These are phyloP conservation scores for Kluyveromyces starmeri DNA, from an alignment of 805 yeast species.

Conservation along the genomic window DNA sequence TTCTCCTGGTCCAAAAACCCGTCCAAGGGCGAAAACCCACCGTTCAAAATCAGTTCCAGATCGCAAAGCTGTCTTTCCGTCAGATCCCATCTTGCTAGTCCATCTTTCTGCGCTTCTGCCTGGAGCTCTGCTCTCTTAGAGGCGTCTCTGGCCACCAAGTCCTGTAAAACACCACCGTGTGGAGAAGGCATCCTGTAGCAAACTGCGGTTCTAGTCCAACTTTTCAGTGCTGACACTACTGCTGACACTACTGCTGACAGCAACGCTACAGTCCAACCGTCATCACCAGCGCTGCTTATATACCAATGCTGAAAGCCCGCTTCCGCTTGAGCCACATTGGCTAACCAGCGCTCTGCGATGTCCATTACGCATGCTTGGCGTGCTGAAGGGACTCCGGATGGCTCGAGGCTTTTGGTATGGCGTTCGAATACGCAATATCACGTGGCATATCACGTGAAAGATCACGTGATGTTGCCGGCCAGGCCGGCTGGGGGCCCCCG, in stretches of 20 bases:
- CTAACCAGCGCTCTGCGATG: not conserved
- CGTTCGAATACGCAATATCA: not conserved
- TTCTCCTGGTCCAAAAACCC: slow-evolving; percentile 60
- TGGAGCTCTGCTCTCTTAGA: slow-evolving; percentile 46
- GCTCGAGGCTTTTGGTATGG: too few species aligned
- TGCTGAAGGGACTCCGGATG: not conserved
- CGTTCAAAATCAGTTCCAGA: slow-evolving; percentile 80
- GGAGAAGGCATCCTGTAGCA: slow-evolving; percentile 53
- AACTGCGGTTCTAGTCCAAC: not conserved
- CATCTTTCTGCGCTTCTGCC: slow-evolving; percentile 43
- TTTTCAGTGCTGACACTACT: not conserved
- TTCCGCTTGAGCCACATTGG: not conserved
- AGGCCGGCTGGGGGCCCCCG: too few species aligned
- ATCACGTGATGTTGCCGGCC: slow-evolving; percentile 1
- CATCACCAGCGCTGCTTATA: not conserved
- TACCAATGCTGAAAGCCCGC: not conserved
- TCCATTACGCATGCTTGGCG: not conserved
- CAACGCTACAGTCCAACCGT: not conserved
- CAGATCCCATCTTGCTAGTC: slow-evolving; percentile 37
- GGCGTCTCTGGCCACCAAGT: slow-evolving; percentile 74
- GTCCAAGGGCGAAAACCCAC: slow-evolving; percentile 83
- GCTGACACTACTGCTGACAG: not conserved
- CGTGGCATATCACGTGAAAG: not conserved
- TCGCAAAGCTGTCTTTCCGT: slow-evolving; percentile 91
- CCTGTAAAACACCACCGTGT: slow-evolving; percentile 88